Percentiles rank a stretch among this genome's conserved stretches.
These are phyloP conservation scores for Cladophialophora yegresii DNA, from an alignment of 2,329 filamentous ascomycete genomes.

Conservation along the genomic window DNA sequence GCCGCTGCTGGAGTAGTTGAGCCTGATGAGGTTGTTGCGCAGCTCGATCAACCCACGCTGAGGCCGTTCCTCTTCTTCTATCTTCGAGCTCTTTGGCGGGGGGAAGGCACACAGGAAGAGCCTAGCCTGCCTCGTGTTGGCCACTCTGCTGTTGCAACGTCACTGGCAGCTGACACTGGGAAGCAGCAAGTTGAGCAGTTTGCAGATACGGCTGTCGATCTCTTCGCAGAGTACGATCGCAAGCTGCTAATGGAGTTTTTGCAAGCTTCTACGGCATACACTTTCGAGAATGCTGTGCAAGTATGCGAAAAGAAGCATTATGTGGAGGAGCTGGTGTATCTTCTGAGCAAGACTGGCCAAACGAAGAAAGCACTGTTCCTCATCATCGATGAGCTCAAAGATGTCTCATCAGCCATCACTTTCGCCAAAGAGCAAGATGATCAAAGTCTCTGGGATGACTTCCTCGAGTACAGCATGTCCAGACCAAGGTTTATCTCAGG, in stretches of 20 bases:
- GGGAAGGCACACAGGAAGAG: constrained; percentile 52
- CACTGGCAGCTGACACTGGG: constrained; percentile 58
- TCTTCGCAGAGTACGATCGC: constrained; percentile 84
- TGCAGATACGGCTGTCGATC: constrained; percentile 78
- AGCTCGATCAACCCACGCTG: constrained; percentile 69
- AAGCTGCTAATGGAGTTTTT: constrained; percentile 82
- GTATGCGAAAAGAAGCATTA: constrained; percentile 80
- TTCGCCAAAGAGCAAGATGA: constrained; percentile 95
- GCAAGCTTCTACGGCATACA: constrained; percentile 79
- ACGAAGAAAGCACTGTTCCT: constrained; percentile 88
- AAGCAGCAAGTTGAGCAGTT: constrained; percentile 77
- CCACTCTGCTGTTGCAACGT: constrained; percentile 41
- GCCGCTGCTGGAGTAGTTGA: constrained; percentile 84
- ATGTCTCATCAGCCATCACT: constrained; percentile 88
- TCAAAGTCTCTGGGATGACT: constrained; percentile 88
- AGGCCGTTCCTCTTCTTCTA: constrained; percentile 89
- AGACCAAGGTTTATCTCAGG: constrained; percentile 93
- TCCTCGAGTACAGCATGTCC: constrained; percentile 95
- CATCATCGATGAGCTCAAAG: constrained; percentile 88
- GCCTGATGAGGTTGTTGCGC: constrained; percentile 73
- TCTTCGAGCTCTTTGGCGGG: constrained; percentile 80
- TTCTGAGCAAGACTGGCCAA: constrained; percentile 92
- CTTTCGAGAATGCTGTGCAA: constrained; percentile 70
- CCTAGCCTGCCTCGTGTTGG: constrained; percentile 44
- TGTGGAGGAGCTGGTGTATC: constrained; percentile 89